These are phyloP conservation scores for Diaporthe humulicola DNA, from an alignment of 2,329 filamentous ascomycete species.

Conservation along the genomic window DNA sequence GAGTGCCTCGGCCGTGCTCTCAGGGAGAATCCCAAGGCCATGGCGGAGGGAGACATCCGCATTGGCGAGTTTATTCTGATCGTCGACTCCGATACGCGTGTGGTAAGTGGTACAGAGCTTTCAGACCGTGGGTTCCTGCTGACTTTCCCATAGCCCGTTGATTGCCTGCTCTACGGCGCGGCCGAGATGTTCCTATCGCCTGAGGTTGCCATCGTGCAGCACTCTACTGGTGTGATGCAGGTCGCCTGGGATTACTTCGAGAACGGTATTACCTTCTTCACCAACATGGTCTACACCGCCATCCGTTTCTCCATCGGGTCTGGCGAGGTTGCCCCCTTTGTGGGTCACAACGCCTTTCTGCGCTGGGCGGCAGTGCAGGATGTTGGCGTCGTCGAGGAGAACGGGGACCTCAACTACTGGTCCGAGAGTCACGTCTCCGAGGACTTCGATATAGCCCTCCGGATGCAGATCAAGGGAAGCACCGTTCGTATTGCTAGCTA, in stretches of 20 bases:
- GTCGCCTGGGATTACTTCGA: constrained; percentile 80
- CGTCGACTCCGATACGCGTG: constrained; percentile 77
- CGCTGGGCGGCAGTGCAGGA: constrained; percentile 68
- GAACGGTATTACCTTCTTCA: constrained; percentile 83
- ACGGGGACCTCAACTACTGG: constrained; percentile 72
- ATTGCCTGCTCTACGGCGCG: constrained; percentile 77
- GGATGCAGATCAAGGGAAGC: constrained; percentile 77
- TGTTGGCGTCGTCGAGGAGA: constrained; percentile 59
- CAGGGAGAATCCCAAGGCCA: constrained; percentile 58
- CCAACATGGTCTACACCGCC: constrained; percentile 80
- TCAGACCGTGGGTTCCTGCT: not conserved
- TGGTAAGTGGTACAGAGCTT: constrained; percentile 48
- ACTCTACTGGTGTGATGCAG: constrained; percentile 82
- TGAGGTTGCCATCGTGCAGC: constrained; percentile 79
- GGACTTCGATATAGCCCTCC: constrained; percentile 82
- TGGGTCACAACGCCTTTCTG: constrained; percentile 82
- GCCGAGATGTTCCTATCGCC: constrained; percentile 78
- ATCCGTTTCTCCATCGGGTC: constrained; percentile 79
- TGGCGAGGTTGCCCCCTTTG: constrained; percentile 81
- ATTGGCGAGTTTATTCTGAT: constrained; percentile 75
- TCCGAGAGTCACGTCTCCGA: constrained; percentile 82
- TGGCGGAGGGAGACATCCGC: constrained; percentile 71
- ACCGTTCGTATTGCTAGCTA: constrained; percentile 78
- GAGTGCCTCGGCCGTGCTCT: constrained; percentile 63
- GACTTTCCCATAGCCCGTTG: constrained; percentile 58